Percentiles rank a stretch among this genome's conserved stretches.
phyloP scores from a whole-genome alignment of 805 yeast genomes.

The Diddensiella caesifluorescens region DNA sequence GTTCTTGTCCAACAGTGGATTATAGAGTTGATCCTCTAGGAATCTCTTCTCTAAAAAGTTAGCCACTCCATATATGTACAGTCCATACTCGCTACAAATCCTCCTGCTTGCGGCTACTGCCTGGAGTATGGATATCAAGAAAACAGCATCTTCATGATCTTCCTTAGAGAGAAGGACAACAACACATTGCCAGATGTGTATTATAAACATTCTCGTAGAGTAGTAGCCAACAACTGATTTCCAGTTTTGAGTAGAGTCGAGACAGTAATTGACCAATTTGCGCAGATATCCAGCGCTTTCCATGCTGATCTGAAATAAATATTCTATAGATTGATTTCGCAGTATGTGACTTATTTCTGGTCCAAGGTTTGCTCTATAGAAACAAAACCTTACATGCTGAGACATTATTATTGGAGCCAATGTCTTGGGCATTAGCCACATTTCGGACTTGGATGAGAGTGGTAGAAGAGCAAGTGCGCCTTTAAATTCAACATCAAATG shows the following conservation, averaged over 20 bases:
- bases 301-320: neutral
- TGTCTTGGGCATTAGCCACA: slow-evolving; percentile 1
- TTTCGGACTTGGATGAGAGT: neutral
- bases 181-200: slow-evolving; percentile 14
- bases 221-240: slow-evolving; percentile 2
- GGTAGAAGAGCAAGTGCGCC: slow-evolving; percentile 8
- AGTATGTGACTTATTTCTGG: neutral
- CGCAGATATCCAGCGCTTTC: slow-evolving; percentile 2
- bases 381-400: slow-evolving; percentile 4
- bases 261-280: neutral
- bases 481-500: slow-evolving; percentile 11
- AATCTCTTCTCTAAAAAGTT: slow-evolving; percentile 6
- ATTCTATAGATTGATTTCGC: slow-evolving; percentile 1
- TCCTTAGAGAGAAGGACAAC: slow-evolving; percentile 13
- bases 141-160: slow-evolving; percentile 12
- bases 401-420: slow-evolving; percentile 4
- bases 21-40: neutral
- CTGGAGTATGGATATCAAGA: slow-evolving; percentile 11
- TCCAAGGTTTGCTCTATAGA: slow-evolving; percentile 6
- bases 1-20: slow-evolving; percentile 15
- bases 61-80: slow-evolving; percentile 14
- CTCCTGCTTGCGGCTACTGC: slow-evolving; percentile 6
- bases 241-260: neutral
- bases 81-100: slow-evolving; percentile 7
- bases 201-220: slow-evolving; percentile 7